Evolutionary conservation across 73 alveolate genomes (phyloP), one percentile per base, ranked within the genome.

Genomic region (Uronychia binucleata): DNA sequence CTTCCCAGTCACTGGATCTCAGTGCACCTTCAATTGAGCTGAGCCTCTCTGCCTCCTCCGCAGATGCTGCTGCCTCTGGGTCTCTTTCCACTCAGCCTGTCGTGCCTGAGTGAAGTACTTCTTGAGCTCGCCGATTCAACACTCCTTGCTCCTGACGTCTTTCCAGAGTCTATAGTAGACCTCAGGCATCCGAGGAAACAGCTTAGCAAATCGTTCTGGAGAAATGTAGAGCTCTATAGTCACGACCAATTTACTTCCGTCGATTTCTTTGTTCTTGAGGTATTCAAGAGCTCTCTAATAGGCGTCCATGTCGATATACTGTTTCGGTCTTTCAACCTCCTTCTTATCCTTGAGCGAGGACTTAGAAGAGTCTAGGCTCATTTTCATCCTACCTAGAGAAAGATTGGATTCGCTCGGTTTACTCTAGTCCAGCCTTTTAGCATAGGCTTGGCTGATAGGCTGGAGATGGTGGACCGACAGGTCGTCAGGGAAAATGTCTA

Each of bases 1-100:
- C 57, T 75, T 75, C 11, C 90, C 90, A 19, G 90, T 83, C 27
- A 83, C 84, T 28, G 83, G 84, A 76, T 83, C 90, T 75, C 84
- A n/a, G n/a, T n/a, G n/a, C n/a, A n/a, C n/a, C n/a, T n/a, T n/a
- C n/a, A n/a, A n/a, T n/a, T n/a, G n/a, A n/a, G n/a, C n/a, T n/a
- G n/a, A n/a, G n/a, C n/a, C n/a, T n/a, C n/a, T n/a, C n/a, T n/a
- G n/a, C n/a, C n/a, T n/a, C n/a, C n/a, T n/a, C n/a, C n/a, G n/a
- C n/a, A n/a, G n/a, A n/a, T n/a, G n/a, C n/a, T n/a, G n/a, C n/a
- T n/a, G n/a, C n/a, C n/a, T n/a, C n/a, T n/a, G n/a, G n/a, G n/a
- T n/a, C n/a, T n/a, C n/a, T n/a, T n/a, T n/a, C n/a, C n/a, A n/a
- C n/a, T n/a, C n/a, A n/a, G n/a, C n/a, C n/a, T n/a, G n/a, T n/a